Base-by-base conservation (phyloP, 1,284 basidiomycete genomes). In the Laetiporus sulphureus region DNA sequence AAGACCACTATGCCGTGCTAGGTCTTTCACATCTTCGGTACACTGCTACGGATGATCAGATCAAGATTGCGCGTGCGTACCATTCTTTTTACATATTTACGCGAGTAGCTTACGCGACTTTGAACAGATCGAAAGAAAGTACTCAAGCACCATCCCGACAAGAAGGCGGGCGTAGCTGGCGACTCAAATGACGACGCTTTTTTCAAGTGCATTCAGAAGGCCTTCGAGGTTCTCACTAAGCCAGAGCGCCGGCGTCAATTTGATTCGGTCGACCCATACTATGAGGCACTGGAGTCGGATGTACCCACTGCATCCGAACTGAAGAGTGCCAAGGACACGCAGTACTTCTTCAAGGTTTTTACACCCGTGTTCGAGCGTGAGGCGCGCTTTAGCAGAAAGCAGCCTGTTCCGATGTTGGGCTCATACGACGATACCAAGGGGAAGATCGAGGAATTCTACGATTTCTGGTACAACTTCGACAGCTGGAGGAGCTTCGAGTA, bases 401-500 rank as follows among this genome's bases (percentile, higher is more conserved):
- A 87, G 57, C 91, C 93, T n/a, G 92, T 94, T 4, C 92, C 92
- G 11, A 65, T 72, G 50, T 75, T 98, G 18, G 94, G 95, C 16
- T 66, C 69, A 32, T 68, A 75, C 47, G 76, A 88, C 47, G 80
- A 86, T 19, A 62, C 79, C 47, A 94, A 95, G 66, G 77, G 80
- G 46, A 76, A 81, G 46, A 94, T 98, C 48, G 90, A 97, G 65
- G 75, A 71, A 15, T 98, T 99, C 73, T 99, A 98, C 73, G 88
- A 97, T 68, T 97, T 95, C 67, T 99, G 91, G 90, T 98, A 98
- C 76, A 96, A 96, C 77, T 97, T 99, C 67, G 94, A 98, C 66
- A 91, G 86, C 58, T 99, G 96, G 96, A 74, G 96, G 53, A 91
- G 85, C 64, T 99, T 99, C 62, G 95, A 99, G 69, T 98, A 94